phyloP scores from a whole-genome alignment of 2,329 filamentous ascomycete genomes.

The Penicillium sp. region DNA sequence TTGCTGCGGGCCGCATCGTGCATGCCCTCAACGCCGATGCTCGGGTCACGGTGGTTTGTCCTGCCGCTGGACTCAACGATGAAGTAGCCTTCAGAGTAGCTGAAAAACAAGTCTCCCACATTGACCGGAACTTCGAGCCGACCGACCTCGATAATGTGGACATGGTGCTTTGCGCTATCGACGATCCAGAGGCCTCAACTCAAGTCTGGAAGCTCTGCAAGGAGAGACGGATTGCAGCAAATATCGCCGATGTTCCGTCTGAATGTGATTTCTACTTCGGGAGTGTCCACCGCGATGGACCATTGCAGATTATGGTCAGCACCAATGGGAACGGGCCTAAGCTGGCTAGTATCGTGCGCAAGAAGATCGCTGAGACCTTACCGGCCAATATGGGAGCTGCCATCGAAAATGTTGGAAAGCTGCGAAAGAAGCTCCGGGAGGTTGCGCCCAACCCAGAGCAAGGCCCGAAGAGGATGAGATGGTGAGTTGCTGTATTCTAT shows the following conservation, averaged over 20 bases:
- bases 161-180: slow-evolving; percentile 91
- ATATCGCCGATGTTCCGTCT: slow-evolving; percentile 92
- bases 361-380: slow-evolving; percentile 71
- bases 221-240: slow-evolving; percentile 75
- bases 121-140: slow-evolving; percentile 80
- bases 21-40: slow-evolving; percentile 95
- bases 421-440: slow-evolving; percentile 74
- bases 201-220: slow-evolving; percentile 93
- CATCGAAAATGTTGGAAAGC: slow-evolving; percentile 74
- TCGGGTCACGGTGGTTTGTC: slow-evolving; percentile 79
- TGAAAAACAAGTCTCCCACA: slow-evolving; percentile 69
- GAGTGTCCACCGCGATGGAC: slow-evolving; percentile 89
- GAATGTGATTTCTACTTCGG: slow-evolving; percentile 99
- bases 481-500: slow-evolving; percentile 51
- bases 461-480: slow-evolving; percentile 84
- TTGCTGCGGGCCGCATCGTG: slow-evolving; percentile 89
- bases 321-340: slow-evolving; percentile 96
- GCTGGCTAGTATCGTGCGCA: slow-evolving; percentile 78
- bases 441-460: slow-evolving; percentile 69
- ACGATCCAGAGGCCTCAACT: slow-evolving; percentile 87
- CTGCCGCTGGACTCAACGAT: slow-evolving; percentile 72
- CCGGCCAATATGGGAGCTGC: slow-evolving; percentile 79
- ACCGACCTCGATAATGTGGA: slow-evolving; percentile 75
- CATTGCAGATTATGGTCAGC: slow-evolving; percentile 96
- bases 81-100: slow-evolving; percentile 82